Evolutionary conservation across 2,329 filamentous ascomycete species (phyloP).

Genomic region (Colletotrichum sublineola): DNA sequence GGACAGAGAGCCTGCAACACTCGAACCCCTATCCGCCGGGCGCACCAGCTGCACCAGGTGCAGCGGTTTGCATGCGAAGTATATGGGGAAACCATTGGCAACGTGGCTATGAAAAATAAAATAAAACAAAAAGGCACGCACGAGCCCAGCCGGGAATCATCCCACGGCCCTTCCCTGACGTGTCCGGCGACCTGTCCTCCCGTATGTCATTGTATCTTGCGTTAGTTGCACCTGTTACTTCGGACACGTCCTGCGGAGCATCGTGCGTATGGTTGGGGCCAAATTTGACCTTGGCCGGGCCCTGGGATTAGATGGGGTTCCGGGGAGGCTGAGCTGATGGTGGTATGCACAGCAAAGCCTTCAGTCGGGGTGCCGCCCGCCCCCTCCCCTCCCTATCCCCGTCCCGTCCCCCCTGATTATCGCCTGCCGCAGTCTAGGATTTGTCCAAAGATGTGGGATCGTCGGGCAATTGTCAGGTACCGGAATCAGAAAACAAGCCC

Average conservation of each 20-base stretch:
- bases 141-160: slow-evolving; percentile 13
- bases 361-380: not conserved
- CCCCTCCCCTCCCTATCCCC: not conserved
- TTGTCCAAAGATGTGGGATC: not conserved
- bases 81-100: not conserved
- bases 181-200: not conserved
- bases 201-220: too few relatives aligned
- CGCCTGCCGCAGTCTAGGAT: not conserved
- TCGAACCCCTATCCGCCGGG: not conserved
- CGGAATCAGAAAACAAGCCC: not conserved
- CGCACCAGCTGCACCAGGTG: not conserved
- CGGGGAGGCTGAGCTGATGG: not conserved
- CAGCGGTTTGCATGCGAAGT: not conserved
- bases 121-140: slow-evolving; percentile 5
- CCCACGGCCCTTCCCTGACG: not conserved
- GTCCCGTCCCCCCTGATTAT: not conserved
- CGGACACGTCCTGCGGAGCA: not conserved
- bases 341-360: not conserved
- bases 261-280: not conserved
- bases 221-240: too few relatives aligned
- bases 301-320: not conserved
- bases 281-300: not conserved
- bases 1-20: not conserved
- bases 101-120: not conserved
- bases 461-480: not conserved